Evolutionary conservation across 2,329 filamentous ascomycete genomes (phyloP).

Genomic region (Sporothrix inflata): DNA sequence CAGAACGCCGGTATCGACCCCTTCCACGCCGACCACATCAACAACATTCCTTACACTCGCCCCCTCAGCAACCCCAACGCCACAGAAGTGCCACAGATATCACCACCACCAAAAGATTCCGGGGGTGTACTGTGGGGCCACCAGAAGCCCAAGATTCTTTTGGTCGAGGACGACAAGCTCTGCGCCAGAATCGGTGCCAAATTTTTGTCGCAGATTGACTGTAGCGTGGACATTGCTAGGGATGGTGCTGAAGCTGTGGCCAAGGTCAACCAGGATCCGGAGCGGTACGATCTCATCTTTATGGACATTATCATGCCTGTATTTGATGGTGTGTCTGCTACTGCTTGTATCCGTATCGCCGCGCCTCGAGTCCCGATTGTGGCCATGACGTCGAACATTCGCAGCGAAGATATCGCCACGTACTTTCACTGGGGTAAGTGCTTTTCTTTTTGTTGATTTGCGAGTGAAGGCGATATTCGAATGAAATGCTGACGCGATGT

Average conservation of each 20-base stretch:
- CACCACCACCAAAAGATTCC: constrained; percentile 42
- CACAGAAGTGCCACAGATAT: constrained; percentile 48
- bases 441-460: background rate
- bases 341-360: constrained; percentile 88
- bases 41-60: constrained; percentile 87
- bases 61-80: constrained; percentile 63
- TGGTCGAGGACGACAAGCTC: constrained; percentile 82
- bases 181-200: constrained; percentile 70
- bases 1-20: constrained; percentile 91
- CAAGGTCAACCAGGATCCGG: constrained; percentile 65
- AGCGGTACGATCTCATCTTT: constrained; percentile 69
- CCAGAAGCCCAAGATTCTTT: constrained; percentile 75
- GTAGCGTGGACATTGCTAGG: constrained; percentile 70
- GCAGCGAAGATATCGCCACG: constrained; percentile 93
- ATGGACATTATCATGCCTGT: constrained; percentile 99
- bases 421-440: constrained; percentile 92
- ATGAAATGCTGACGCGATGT: constrained; percentile 33
- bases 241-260: constrained; percentile 91
- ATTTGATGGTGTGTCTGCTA: constrained; percentile 91
- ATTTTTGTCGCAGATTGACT: constrained; percentile 67
- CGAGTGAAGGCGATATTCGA: background rate
- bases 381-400: constrained; percentile 98
- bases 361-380: constrained; percentile 84
- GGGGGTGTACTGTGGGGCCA: constrained; percentile 59
- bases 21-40: constrained; percentile 90